Evolutionary conservation across 306 rosid genomes (phyloP), one percentile per base, ranked within the genome.

Genomic region (Calophaca sinica): DNA sequence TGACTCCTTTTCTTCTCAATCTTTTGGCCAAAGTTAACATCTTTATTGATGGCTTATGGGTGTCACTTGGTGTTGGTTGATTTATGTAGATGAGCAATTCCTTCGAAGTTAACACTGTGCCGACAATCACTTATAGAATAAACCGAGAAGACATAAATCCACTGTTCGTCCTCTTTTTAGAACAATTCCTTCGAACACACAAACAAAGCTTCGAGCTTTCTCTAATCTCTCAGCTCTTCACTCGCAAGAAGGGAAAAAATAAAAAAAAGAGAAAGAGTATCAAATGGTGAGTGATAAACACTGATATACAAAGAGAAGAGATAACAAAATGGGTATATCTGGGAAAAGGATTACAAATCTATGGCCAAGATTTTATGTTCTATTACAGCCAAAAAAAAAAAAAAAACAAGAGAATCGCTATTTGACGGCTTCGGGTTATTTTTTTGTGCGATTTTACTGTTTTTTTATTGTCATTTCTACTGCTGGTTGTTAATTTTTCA

Each of bases 101-200:
- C n/a, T n/a, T n/a, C n/a, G n/a, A n/a, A n/a, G n/a, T n/a, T n/a
- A n/a, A n/a, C n/a, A n/a, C n/a, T n/a, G n/a, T n/a, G n/a, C 94
- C 87, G 83, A 45, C 11, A 2, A 84, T 79, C 64, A 85, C 64
- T 73, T 57, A 84, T 89, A 85, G 79, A 73, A 68, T 82, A 85
- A 87, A 89, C 59, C 74, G 72, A 90, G 91, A 93, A 91, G 93
- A 88, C 98, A 94, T 94, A 91, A 89, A 91, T 88, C 81, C 74
- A 7, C 82, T 62, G 52, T 49, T 66, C 75, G 20, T 58, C 79
- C 79, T 74, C 79, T 58, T 74, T 58, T 74, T 14, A 28, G 36
- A 52, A 67, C 39, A 28, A 10, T 49, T 77, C 75, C 84, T 68
- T 74, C 48, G 2, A 20, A 7, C 32, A 41, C 63, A 53, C 29